Base-by-base conservation (phyloP, 2,329 filamentous ascomycete species). In the Acephala macrosclerotiorum region DNA sequence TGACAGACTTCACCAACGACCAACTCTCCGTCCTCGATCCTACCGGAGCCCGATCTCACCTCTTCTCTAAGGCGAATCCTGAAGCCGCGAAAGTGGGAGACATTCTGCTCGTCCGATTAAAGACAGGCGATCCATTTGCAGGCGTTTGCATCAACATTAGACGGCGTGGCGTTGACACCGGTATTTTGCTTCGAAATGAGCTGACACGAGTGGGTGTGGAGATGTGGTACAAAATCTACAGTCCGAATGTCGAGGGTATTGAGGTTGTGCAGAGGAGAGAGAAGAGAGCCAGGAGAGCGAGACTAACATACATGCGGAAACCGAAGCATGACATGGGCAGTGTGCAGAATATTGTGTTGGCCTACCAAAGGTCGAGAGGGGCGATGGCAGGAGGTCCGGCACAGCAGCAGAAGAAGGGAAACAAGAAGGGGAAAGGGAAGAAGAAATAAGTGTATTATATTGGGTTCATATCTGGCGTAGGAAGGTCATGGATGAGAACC, bases 201-300 rank as follows among this genome's bases (percentile, higher is more conserved):
- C 82, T 99, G 73, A 94, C 93, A 71, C 88, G 92, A 73, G 88
- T 96, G 7, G 92, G 93, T 67, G 93, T 97, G 66, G 96, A 99
- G 86, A 96, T 97, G 93, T 97, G 93, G 90, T 94, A 92, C 80
- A 99, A 99, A 84, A 85, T 98, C 66, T 98, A 96, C 83, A 92
- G 89, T 76, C 95, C 95, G 67, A 91, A 92, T 76, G 91, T 98
- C 36, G 89, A 91, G 77, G 93, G 92, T 70, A 93, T 99, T 75
- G 95, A 99, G 81, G 91, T 99, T 73, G 92, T 98, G 79, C 93
- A 97, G 87, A 85, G 95, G 74, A 86, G 88, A 70, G 85, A 87
- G 76, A 96, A 94, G 90, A 88, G 93, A 78, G 93, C 93, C 71
- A 90, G 94, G 77, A 88, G 96, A 75, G 95, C 94, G 29, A 86